These are phyloP conservation scores for Litchi chinensis DNA, from an alignment of 345 rosid species.

Conservation along the genomic window DNA sequence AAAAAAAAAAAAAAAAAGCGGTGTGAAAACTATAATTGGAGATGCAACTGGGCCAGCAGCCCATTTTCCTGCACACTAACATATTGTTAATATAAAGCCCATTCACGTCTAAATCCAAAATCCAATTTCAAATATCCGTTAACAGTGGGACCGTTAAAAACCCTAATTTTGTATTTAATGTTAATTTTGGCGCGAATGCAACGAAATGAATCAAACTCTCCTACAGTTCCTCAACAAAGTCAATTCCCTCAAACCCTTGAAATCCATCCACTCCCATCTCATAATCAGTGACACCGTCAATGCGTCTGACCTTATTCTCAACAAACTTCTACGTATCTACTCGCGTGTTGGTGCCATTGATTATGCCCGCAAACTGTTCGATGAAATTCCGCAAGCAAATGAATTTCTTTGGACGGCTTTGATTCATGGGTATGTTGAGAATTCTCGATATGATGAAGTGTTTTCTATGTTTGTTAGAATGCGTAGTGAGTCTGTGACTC, in stretches of 20 bases:
- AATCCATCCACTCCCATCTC: conserved; percentile 21
- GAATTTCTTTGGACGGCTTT: conserved; percentile 34
- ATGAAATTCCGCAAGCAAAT: conserved; percentile 38
- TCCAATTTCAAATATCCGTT: neutral
- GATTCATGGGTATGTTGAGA: conserved; percentile 35
- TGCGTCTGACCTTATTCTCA: conserved; percentile 24
- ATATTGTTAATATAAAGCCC: neutral
- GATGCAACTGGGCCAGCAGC: neutral
- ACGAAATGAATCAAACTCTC: conserved; percentile 22
- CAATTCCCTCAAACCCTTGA: conserved; percentile 20
- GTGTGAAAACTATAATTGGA: too few species aligned
- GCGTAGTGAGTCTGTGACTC: conserved; percentile 16
- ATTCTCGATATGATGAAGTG: conserved; percentile 12
- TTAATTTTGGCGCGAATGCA: conserved; percentile 14
- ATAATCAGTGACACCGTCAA: conserved; percentile 3
- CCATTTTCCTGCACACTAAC: too few species aligned
- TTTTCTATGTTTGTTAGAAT: conserved; percentile 20
- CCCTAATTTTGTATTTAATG: neutral
- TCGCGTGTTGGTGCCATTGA: conserved; percentile 13
- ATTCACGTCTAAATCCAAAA: neutral
- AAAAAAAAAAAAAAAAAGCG: too few species aligned
- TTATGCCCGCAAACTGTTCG: conserved; percentile 31
- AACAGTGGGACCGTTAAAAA: neutral
- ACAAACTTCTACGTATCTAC: conserved; percentile 25
- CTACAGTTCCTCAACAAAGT: conserved; percentile 15